These are phyloP conservation scores for Waltiozyma sp. DNA, from an alignment of 1,139 yeast species.

Conservation along the genomic window DNA sequence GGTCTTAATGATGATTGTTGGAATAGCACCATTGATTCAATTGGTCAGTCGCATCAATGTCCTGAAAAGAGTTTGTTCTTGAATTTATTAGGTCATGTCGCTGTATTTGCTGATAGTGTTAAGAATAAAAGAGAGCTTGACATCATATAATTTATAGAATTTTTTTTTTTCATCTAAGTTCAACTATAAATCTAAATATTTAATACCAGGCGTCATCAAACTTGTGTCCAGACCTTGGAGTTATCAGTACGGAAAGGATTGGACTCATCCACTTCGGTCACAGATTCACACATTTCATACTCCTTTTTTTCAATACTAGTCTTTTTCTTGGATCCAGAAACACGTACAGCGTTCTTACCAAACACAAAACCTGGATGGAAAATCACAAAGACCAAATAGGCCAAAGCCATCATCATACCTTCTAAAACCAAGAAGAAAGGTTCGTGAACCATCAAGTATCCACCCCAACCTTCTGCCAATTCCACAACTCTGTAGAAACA, in stretches of 20 bases:
- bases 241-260: too few relatives aligned
- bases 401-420: constrained; percentile 50
- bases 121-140: too few relatives aligned
- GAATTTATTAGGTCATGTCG: background rate
- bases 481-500: constrained; percentile 78
- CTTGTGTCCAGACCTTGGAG: too few relatives aligned
- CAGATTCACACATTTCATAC: constrained; percentile 8
- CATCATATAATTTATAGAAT: too few relatives aligned
- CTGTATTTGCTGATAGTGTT: background rate
- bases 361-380: constrained; percentile 56
- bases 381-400: constrained; percentile 34
- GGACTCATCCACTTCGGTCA: background rate
- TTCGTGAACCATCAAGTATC: constrained; percentile 61
- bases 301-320: background rate
- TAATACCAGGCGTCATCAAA: too few relatives aligned
- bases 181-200: too few relatives aligned
- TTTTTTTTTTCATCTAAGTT: too few relatives aligned
- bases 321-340: background rate
- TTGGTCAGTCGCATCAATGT: background rate
- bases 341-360: constrained; percentile 24
- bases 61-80: background rate
- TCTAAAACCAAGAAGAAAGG: constrained; percentile 67
- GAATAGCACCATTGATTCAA: background rate
- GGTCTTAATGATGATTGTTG: background rate
- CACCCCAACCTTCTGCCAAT: constrained; percentile 67